Base-by-base conservation (phyloP, 345 rosid genomes). In the Physaria fendleri region DNA sequence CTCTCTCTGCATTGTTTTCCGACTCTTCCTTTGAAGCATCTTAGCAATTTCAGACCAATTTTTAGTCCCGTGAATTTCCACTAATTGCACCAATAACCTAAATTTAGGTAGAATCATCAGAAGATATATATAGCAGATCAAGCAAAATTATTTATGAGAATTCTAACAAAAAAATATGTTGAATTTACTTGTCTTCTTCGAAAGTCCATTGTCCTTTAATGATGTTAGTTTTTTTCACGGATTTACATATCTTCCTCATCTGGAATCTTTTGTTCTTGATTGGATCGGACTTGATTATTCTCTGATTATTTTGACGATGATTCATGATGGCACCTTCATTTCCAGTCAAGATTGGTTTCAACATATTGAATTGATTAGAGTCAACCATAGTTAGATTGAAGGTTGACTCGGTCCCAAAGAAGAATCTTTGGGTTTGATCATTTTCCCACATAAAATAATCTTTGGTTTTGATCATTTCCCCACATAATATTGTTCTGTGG, bases 1-100 rank as follows among this genome's bases (percentile, higher is more conserved):
- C 97, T 85, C 67, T 93, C 99, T 58, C 99, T 72, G 33, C 99
- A 93, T 23, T 93, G 99, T 72, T 93, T 93, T 27, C 97, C 99
- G 8, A 87, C 85, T 43, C 99, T 73, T 37, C 97, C 96, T 5
- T n/a, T 88, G 78, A 68, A 93, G 68, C 85, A 81, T 73, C 51
- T 75, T 84, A 37, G 97, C 95, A 68, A 93, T 84, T 16, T 74
- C 76, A 43, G 97, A 85, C 99, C 99, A 93, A 63, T 81, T 87
- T 28, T 82, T 85, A 27, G 85, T 42, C 14, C 97, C 99, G 68
- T 68, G 56, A 35, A 69, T 71, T 5, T 77, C 85, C 52, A 93
- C 97, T 59, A 89, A 76, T 57, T 69, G 69, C 73, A 77, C 68
- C 77, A 93, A 44, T 8, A 64, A 48, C 74, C 99, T 93, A 65